These are phyloP conservation scores for Cutaneotrichosporon cavernicola DNA, from an alignment of 1,284 basidiomycete genomes.

Conservation along the genomic window DNA sequence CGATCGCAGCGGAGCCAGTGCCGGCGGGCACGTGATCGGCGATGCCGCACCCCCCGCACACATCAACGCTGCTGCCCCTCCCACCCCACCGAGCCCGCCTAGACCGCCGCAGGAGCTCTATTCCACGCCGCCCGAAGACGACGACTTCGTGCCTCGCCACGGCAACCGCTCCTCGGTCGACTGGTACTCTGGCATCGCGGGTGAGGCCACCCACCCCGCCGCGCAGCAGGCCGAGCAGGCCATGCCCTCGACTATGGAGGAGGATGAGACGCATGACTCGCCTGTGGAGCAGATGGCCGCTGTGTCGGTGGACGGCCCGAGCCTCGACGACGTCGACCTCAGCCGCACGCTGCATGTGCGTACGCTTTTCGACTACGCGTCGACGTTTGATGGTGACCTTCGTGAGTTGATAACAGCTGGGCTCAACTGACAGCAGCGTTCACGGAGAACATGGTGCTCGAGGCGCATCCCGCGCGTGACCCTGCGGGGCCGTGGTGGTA, in stretches of 20 bases:
- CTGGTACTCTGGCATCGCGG: conserved; percentile 87
- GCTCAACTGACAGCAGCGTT: conserved; percentile 61
- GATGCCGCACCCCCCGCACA: conserved; percentile 71
- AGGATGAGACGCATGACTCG: conserved; percentile 53
- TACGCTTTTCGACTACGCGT: conserved; percentile 77
- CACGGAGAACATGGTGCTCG: conserved; percentile 73
- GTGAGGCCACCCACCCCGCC: conserved; percentile 59
- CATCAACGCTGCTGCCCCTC: conserved; percentile 56
- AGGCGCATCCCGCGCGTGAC: conserved; percentile 83
- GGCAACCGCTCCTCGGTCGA: conserved; percentile 78
- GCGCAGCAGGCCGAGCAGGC: conserved; percentile 28
- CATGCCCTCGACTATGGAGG: conserved; percentile 37
- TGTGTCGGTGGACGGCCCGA: conserved; percentile 20
- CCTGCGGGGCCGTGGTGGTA: conserved; percentile 74
- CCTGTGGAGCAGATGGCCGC: conserved; percentile 10
- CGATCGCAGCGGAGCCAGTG: conserved; percentile 69
- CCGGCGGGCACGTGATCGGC: conserved; percentile 73
- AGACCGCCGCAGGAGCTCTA: neutral
- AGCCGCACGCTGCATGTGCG: conserved; percentile 62
- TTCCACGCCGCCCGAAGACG: conserved; percentile 21
- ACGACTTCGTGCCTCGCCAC: conserved; percentile 42
- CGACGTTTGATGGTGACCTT: conserved; percentile 81
- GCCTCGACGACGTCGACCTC: conserved; percentile 27
- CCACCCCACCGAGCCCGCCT: conserved; percentile 19
- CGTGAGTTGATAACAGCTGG: conserved; percentile 56